Base-by-base conservation (phyloP, 2,329 filamentous ascomycete species). In the Aschersonia sp. region DNA sequence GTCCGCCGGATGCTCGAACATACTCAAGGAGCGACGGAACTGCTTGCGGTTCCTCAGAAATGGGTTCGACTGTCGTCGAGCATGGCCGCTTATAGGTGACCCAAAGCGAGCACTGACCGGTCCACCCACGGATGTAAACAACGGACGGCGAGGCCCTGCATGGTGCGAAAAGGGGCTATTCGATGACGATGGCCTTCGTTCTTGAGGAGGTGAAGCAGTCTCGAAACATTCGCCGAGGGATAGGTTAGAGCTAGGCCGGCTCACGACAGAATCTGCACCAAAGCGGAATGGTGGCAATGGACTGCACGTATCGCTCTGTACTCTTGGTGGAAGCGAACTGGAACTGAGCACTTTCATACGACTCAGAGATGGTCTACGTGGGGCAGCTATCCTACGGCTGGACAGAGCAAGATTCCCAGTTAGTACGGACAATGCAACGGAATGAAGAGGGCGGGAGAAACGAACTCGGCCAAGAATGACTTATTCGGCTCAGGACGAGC, bases 1-100 rank as follows among this genome's bases (percentile, higher is more conserved):
- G 60, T 97, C 92, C 54, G 79, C 85, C 4, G 89, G 85, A 62
- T 85, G 81, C 68, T 97, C 90, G 66, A 94, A 98, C 92, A 98
- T 98, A 75, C 92, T 97, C 60, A 96, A 70, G 30, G 90, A 94
- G 54, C 92, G 81, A 51, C 92, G 82, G 60, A 90, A 90, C 63
- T 92, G 86, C 60, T 94, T 94, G 54, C 89, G 79, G 43, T 85
- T 85, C 52, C 87, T 80, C 57, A 80, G 70, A 54, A 85, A 78
- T 49, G 76, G 84, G 63, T 81, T 88, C 45, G 77, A 83, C 51
- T 70, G 75, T 54, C 89, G 87, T 53, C 88, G 81, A 48, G 81
- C 68, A 55, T 90, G 83, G 50, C 70, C 72, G 50, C 73, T 74
- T 52, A 84, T 75, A 35, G 89, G 88, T 11, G 88, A 94, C 40